Conservation (phyloP, 1,284 basidiomycete species). For the Puccinia polysora region DNA sequence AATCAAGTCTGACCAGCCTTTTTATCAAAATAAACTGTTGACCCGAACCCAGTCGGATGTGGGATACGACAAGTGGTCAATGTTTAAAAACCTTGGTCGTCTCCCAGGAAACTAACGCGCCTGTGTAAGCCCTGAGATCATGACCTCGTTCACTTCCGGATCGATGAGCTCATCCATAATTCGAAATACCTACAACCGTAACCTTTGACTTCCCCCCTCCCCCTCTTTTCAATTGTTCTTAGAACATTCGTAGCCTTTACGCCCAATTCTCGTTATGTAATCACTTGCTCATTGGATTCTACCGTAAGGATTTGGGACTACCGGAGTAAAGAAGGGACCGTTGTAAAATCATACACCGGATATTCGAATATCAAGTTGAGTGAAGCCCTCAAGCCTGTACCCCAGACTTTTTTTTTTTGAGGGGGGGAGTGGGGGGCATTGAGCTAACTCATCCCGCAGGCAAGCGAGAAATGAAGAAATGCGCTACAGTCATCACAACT, state of each 20-base stretch:
- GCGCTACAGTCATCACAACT: no score
- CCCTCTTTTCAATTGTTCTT: background rate
- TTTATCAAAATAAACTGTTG: background rate
- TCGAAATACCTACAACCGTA: background rate
- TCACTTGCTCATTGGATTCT: conserved; percentile 84
- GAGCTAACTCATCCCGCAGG: no score
- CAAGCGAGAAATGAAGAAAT: no score
- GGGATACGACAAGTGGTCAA: conserved; percentile 93
- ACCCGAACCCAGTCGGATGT: conserved; percentile 67
- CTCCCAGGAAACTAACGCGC: conserved; percentile 81
- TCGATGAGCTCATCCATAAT: background rate
- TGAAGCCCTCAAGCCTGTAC: conserved; percentile 53
- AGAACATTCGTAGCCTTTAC: conserved; percentile 76
- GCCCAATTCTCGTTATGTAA: conserved; percentile 80
- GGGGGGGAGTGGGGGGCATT: background rate
- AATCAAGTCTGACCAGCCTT: background rate
- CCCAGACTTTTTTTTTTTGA: conserved; percentile 65
- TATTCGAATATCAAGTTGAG: conserved; percentile 74
- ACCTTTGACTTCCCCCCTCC: background rate
- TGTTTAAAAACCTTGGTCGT: conserved; percentile 87
- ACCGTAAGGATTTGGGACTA: conserved; percentile 91
- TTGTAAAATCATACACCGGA: conserved; percentile 80
- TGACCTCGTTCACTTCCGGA: background rate
- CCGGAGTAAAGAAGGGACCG: conserved; percentile 70
- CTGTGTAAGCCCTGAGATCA: conserved; percentile 58